Evolutionary conservation across 2,329 filamentous ascomycete genomes (phyloP).

Genomic region (Beauveria pseudobassiana): DNA sequence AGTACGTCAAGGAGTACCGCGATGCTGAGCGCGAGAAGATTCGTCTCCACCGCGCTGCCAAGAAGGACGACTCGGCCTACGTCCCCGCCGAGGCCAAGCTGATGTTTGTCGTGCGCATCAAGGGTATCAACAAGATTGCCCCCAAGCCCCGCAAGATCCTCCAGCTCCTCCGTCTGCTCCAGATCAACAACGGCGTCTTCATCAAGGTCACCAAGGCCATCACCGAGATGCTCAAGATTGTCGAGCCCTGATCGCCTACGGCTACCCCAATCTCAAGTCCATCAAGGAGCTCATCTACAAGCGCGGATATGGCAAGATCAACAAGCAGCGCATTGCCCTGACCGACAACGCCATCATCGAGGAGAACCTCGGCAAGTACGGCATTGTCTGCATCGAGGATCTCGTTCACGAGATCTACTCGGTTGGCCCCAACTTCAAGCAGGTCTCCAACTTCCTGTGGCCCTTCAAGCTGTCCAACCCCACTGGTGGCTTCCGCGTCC

Average conservation of each 20-base stretch:
- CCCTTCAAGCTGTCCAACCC: conserved; percentile 99
- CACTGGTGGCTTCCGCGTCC: conserved; percentile 86
- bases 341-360: conserved; percentile 98
- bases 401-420: conserved; percentile 99
- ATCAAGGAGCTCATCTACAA: conserved; percentile 99
- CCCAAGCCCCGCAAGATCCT: conserved; percentile 99
- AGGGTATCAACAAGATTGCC: conserved; percentile 99
- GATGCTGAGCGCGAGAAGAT: conserved; percentile 98
- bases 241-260: conserved; percentile 99
- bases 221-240: conserved; percentile 91
- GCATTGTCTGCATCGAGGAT: conserved; percentile 99
- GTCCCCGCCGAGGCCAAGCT: conserved; percentile 92
- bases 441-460: conserved; percentile 98
- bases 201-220: conserved; percentile 97
- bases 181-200: conserved; percentile 99
- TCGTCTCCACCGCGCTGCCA: conserved; percentile 80
- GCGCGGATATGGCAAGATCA: conserved; percentile 97
- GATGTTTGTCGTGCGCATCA: conserved; percentile 98
- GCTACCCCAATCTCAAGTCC: conserved; percentile 98
- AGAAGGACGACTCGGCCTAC: conserved; percentile 89
- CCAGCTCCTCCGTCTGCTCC: conserved; percentile 96
- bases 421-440: conserved; percentile 99
- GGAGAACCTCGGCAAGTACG: conserved; percentile 93
- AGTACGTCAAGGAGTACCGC: conserved; percentile 99
- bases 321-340: conserved; percentile 94